A percentile compares a stretch with the other conserved stretches of the same genome.
Conservation (phyloP, 768 basidiomycete genomes). For the Psilocybe cubensis region DNA sequence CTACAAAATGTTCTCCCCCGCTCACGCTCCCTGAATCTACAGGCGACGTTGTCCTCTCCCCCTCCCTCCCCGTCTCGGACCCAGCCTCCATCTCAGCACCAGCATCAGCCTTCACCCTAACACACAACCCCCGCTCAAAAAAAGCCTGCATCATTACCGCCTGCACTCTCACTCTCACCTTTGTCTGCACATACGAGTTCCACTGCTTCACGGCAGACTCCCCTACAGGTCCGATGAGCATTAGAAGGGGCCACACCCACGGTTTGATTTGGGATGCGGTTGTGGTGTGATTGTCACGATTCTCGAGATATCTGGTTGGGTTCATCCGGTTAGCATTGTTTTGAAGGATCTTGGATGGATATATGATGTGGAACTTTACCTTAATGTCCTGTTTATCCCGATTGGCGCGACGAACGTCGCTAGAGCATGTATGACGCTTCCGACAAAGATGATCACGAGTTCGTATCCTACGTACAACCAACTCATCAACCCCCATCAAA, state of each 20-base stretch:
- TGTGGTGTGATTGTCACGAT: no score
- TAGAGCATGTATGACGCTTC: conserved; percentile 29
- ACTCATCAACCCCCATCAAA: neutral
- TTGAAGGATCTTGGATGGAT: neutral
- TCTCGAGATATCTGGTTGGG: conserved; percentile 66
- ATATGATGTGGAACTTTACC: conserved; percentile 29
- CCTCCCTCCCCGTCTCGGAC: neutral
- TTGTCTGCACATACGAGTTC: conserved; percentile 55
- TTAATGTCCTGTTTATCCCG: conserved; percentile 43
- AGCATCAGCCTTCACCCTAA: conserved; percentile 64
- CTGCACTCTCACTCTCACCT: conserved; percentile 41
- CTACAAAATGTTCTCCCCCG: no score
- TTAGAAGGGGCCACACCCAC: conserved; percentile 64
- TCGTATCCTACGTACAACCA: conserved; percentile 22
- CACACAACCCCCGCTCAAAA: conserved; percentile 55
- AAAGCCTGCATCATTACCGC: conserved; percentile 44
- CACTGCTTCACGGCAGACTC: conserved; percentile 53
- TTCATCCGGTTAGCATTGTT: conserved; percentile 47
- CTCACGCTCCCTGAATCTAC: no score
- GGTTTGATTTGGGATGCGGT: no score
- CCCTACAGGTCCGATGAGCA: conserved; percentile 48
- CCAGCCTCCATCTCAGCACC: no score
- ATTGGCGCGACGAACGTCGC: conserved; percentile 40
- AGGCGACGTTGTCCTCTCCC: neutral
- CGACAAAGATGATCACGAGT: conserved; percentile 30